Evolutionary conservation across 2,329 filamentous ascomycete species (phyloP), one percentile per base, ranked within the genome.

Genomic region (Septoria petroselini): DNA sequence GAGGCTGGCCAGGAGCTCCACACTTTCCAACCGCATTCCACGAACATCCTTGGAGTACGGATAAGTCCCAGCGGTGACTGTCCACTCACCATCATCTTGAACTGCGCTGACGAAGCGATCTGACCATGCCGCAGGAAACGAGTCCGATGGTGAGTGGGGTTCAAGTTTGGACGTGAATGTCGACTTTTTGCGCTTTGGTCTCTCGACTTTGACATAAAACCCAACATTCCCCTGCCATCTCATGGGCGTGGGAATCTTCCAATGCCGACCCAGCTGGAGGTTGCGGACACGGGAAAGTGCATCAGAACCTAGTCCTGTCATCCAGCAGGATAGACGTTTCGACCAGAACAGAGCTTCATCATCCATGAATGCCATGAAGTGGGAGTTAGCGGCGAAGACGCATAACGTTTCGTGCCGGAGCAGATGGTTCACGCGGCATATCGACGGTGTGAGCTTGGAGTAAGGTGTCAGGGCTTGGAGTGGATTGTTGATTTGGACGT

Each of bases 141-240:
- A 52, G 7, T 43, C 38, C 12, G 48, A 47, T 3, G 37, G 39
- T 33, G 21, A 40, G 9, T 17, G 23, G 25, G 41, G 33, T 25
- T 31, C 33, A 8, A 15, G 0, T 25, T 21, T 19, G 19, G 29
- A 21, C 4, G 42, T 23, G 1, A 49, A 37, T 23, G 33, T 37
- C 2, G 15, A 12, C 5, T 7, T 11, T 9, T 3, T 33, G 5
- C 31, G 35, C 17, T 30, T 45, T n/a, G 37, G 38, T 30, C 52
- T 35, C 17, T 59, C 57, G 3, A 64, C 25, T 9, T 52, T 52
- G 1, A 65, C 17, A 35, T 65, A 63, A 44, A 65, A 65, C 4
- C 61, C 62, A 1, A 62, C 60, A 35, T 62, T 60, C 7, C 60
- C 59, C 47, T 62, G 55, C 46, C 54, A 57, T 14, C 58, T 53